Percentiles rank a stretch among this genome's conserved stretches.
Conservation (phyloP, 2,329 filamentous ascomycete genomes). For the Bipolaris gigantea region DNA sequence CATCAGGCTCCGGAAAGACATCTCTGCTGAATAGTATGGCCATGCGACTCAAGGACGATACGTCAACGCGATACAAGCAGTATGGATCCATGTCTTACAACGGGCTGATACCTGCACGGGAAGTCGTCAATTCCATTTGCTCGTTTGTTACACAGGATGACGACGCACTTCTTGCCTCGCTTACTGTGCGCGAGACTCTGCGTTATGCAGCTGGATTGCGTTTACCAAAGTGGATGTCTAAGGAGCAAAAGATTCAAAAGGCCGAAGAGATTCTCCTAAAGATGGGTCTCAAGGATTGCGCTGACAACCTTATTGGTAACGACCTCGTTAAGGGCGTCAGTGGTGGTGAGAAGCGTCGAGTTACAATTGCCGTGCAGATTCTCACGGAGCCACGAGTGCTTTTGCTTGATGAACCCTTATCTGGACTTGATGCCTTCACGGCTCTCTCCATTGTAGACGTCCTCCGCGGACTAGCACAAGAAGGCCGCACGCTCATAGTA, state of each 20-base stretch:
- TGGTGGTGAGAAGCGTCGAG: conserved; percentile 75
- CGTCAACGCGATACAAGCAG: conserved; percentile 63
- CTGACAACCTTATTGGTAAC: conserved; percentile 72
- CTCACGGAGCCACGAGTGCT: conserved; percentile 74
- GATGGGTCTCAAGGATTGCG: conserved; percentile 77
- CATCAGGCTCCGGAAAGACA: conserved; percentile 76
- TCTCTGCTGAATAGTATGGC: conserved; percentile 75
- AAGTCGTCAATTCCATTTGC: conserved; percentile 70
- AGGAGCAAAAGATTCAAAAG: conserved; percentile 65
- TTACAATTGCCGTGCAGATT: conserved; percentile 77
- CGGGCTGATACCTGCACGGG: conserved; percentile 65
- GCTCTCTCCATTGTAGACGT: conserved; percentile 73
- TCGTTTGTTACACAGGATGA: conserved; percentile 81
- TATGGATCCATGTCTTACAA: conserved; percentile 71
- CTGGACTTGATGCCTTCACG: conserved; percentile 76
- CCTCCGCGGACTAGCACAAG: conserved; percentile 67
- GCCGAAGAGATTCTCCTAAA: conserved; percentile 74
- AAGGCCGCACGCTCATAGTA: conserved; percentile 73
- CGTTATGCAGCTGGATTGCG: conserved; percentile 68
- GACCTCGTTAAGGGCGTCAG: conserved; percentile 77
- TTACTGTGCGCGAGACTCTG: conserved; percentile 76
- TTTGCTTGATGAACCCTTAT: conserved; percentile 75
- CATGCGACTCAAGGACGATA: conserved; percentile 62
- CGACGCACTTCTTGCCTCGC: conserved; percentile 70
- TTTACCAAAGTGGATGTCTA: conserved; percentile 70